Evolutionary conservation across 129 eudicot genomes (phyloP), one percentile per base, ranked within the genome.

Genomic region (Rutidosis leptorrhynchoides): DNA sequence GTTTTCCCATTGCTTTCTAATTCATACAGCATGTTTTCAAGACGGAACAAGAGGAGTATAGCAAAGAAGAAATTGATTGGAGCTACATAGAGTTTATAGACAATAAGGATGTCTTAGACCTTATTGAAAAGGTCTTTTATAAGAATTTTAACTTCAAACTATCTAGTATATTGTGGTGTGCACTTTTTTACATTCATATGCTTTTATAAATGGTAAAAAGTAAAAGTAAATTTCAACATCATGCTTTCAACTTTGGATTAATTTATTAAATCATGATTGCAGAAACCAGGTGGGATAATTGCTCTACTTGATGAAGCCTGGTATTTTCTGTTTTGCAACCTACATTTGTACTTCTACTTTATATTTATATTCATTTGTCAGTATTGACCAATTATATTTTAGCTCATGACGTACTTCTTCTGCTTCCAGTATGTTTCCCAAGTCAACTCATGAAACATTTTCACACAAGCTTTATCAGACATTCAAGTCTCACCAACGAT

Each of bases 251-350:
- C 51, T 29, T 30, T 48, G 48, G 33, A 64, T 73, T 73, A 67
- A 65, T 21, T 58, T 43, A n/a, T 74, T 66, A 12, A 48, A 60
- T 40, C 60, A 35, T 60, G 69, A 67, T 79, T 80, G 87, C 89
- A 92, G 98, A 92, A 92, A 88, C 98, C 98, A 67, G 98, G 96
- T 75, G 98, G 98, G 52, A 85, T 88, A 73, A 77, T 92, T 78
- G 96, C 98, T 70, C 87, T 92, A 72, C 98, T 92, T 64, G 98
- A 92, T 78, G 98, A 92, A 79, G 98, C 98, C 70, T 92, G 98
- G 96, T 92, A 85, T 37, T 66, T 72, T 23, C 51, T 11, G 28
- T 26, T 33, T 23, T 63, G 32, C 32, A 35, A 46, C 40, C 8
- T 57, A 45, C 65, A 51, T 64, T 3, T 25, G 54, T 60, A 24